A percentile compares a stretch with the other conserved stretches of the same genome.
phyloP scores from a whole-genome alignment of 108 stramenopile species.

The Asterionellopsis glacialis region DNA sequence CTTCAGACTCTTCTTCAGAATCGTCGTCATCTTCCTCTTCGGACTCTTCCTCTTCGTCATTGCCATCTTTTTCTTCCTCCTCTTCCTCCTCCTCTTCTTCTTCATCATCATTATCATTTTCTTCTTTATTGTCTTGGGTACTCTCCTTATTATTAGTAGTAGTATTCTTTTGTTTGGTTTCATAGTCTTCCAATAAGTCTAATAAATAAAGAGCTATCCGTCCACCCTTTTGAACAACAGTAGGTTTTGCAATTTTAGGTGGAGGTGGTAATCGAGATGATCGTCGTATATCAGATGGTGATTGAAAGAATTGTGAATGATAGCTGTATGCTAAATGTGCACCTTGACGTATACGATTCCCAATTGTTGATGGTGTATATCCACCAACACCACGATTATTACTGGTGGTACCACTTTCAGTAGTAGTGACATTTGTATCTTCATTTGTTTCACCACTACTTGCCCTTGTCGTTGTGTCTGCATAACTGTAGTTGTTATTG shows the following conservation, averaged over 20 bases:
- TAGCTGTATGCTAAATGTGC: slow-evolving; percentile 29
- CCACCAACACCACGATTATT: neutral
- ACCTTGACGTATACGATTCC: slow-evolving; percentile 23
- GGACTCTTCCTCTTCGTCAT: slow-evolving; percentile 2
- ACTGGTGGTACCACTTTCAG: too few relatives aligned
- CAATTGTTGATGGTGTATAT: neutral
- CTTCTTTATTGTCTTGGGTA: slow-evolving; percentile 1
- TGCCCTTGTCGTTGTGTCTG: neutral
- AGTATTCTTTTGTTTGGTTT: neutral
- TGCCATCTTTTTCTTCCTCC: slow-evolving; percentile 2
- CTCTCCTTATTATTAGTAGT: neutral
- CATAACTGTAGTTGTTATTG: slow-evolving; percentile 8
- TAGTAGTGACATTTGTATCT: too few relatives aligned
- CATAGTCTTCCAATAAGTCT: slow-evolving; percentile 15
- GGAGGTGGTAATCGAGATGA: slow-evolving; percentile 10
- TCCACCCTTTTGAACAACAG: slow-evolving; percentile 29
- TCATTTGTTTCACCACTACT: neutral
- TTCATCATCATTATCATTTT: neutral
- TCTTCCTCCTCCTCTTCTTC: slow-evolving; percentile 11
- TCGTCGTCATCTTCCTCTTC: slow-evolving; percentile 13
- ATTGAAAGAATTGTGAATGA: neutral
- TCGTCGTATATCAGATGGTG: neutral
- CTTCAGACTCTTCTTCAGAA: neutral
- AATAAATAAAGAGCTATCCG: slow-evolving; percentile 35
- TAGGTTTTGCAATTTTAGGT: slow-evolving; percentile 10